Evolutionary conservation across 306 rosid genomes (phyloP), one percentile per base, ranked within the genome.

Genomic region (Quercus rubra): DNA sequence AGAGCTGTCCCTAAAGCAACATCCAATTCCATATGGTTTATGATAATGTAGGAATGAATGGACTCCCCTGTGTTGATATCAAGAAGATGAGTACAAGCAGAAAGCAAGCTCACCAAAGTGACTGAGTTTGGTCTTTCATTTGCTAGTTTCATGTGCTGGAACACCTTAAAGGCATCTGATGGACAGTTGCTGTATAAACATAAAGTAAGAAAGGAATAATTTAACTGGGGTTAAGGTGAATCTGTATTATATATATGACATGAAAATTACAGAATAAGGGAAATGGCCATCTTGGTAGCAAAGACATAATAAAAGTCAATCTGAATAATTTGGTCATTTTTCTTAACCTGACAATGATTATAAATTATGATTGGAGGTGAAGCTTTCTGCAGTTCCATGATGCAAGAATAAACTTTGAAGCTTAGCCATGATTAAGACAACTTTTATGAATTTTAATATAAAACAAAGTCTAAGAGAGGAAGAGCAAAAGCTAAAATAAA

Each of bases 1-100:
- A 87, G 81, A 35, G 88, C 92, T 4, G 92, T 89, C 3, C 92
- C 92, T 66, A 91, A 55, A 64, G 84, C 87, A 75, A 86, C 84
- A 23, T 85, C 79, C 74, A 87, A 30, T 19, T 64, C 85, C 2
- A 85, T 35, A 13, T 25, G 49, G 59, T 86, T 83, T 70, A 79
- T 78, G 3, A 54, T 21, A 63, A 85, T 63, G 58, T 87, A 84
- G 1, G 87, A 80, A 81, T 91, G 95, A 81, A 89, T 28, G 11
- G 88, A 89, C 73, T 71, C 61, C 69, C 91, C 95, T 4, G 79
- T 77, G 64, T 68, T 23, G 28, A 85, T 13, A 77, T 79, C 52
- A 41, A 82, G 82, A 27, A 77, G 80, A 57, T 27, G 76, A n/a
- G 85, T 84, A 66, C 89, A 85, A 41, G 86, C 89, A 68, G 91